Base-by-base conservation (phyloP, 257 asterid genomes). In the Nemophila menziesii region DNA sequence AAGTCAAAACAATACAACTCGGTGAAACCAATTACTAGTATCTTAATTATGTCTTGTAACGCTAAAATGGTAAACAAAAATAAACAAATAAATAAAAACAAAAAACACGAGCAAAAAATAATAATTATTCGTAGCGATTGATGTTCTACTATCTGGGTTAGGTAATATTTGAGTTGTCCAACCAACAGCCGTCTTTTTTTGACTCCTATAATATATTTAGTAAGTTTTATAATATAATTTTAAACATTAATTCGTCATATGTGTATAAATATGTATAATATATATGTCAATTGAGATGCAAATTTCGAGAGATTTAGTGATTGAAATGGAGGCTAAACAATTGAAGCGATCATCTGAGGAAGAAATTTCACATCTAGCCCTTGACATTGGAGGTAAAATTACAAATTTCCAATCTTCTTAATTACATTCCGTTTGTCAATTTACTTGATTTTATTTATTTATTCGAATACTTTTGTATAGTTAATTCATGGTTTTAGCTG, bases 321-420 rank as follows among this genome's bases (percentile, higher is more conserved):
- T 37, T 20, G 54, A 63, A 22, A 57, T 64, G 52, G 63, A 50
- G 57, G 58, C 21, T 46, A 26, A 22, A n/a, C 70, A 64, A 51
- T 51, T 51, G 44, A 63, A 55, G 54, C 56, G 48, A 39, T 38
- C 27, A 18, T 8, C 20, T 20, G 63, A 26, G 11, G 80, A 73
- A 43, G 66, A 63, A 49, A 72, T 80, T 64, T 72, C 92, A 12
- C 75, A 81, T 51, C 63, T 86, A 39, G 77, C 93, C 50, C 90
- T 86, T 40, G 96, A 86, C 52, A 86, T 86, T 40, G 94, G 96
- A 68, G 96, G 96, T 86, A 63, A 48, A 46, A 38, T 55, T 54
- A 45, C 16, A 14, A 2, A 15, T 8, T 62, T 41, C 8, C 33
- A 5, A 14, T 37, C 14, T 15, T 22, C 4, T 2, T 9, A 39